phyloP scores from a whole-genome alignment of 805 yeast genomes.

The Myxozyma nipponensis region DNA sequence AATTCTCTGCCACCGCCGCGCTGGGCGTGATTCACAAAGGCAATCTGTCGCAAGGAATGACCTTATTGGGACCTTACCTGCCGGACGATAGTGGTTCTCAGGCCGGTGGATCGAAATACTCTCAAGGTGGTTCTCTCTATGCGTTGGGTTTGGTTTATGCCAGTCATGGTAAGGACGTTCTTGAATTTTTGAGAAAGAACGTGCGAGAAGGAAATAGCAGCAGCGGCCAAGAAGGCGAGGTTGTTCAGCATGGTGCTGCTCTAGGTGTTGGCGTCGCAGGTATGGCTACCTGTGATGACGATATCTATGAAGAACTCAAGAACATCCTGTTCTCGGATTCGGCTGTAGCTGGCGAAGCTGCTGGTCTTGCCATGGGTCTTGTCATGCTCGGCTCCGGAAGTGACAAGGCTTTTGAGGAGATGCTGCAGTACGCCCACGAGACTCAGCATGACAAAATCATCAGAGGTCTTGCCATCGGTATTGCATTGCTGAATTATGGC shows the following conservation, averaged over 20 bases:
- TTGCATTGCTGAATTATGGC: slow-evolving; percentile 82
- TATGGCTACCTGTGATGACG: slow-evolving; percentile 78
- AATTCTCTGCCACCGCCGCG: slow-evolving; percentile 96
- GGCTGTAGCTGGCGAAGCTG: slow-evolving; percentile 93
- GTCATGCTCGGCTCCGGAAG: slow-evolving; percentile 90
- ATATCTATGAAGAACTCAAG: slow-evolving; percentile 75
- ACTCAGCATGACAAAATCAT: slow-evolving; percentile 94
- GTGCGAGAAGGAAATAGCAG: slow-evolving; percentile 46
- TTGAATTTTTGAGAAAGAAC: slow-evolving; percentile 67
- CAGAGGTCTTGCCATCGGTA: slow-evolving; percentile 86
- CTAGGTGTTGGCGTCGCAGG: slow-evolving; percentile 95
- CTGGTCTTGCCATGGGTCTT: slow-evolving; percentile 93
- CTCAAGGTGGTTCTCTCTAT: slow-evolving; percentile 92
- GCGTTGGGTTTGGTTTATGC: slow-evolving; percentile 93
- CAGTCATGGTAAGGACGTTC: slow-evolving; percentile 86
- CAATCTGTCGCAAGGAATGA: slow-evolving; percentile 83
- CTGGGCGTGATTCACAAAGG: slow-evolving; percentile 96
- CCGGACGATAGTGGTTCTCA: slow-evolving; percentile 59
- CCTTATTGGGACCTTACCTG: slow-evolving; percentile 81
- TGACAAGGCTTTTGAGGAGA: slow-evolving; percentile 63
- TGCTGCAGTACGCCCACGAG: slow-evolving; percentile 88
- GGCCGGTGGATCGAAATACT: slow-evolving; percentile 44
- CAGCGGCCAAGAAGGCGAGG: slow-evolving; percentile 62
- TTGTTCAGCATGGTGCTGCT: slow-evolving; percentile 90
- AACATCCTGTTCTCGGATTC: slow-evolving; percentile 83